Evolutionary conservation across 108 stramenopile species (phyloP), one percentile per base, ranked within the genome.

Genomic region (Schizochytrium sp.): DNA sequence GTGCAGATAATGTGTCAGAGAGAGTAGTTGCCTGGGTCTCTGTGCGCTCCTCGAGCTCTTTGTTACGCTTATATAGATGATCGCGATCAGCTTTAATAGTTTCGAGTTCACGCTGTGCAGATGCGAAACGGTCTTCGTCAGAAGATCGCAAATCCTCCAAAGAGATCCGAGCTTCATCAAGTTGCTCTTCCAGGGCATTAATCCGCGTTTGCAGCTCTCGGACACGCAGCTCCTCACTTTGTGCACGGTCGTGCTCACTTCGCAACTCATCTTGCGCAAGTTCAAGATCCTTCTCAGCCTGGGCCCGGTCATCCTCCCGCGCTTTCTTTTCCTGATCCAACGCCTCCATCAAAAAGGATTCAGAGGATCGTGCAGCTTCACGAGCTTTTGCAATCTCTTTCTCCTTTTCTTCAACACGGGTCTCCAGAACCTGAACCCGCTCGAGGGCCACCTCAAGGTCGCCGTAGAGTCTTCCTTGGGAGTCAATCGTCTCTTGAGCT

Each of bases 1-100:
- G 76, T 53, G 76, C 76, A 49, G 47, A 10, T 0, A 49, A n/a
- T 2, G 76, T 83, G 76, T 49, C 47, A 1, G 47, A 55, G 5
- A 83, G n/a, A 10, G 76, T n/a, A 50, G 76, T 55, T 7, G 76
- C 76, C 28, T 83, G 76, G 2, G n/a, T 83, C 76, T 83, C 50
- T n/a, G 19, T 55, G 17, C 53, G 45, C 3, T 49, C 76, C 76
- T 83, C 76, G 15, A 83, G 53, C 15, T 83, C 53, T 2, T 5
- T 38, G 76, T 19, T 47, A 5, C 53, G 47, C 2, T 83, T n/a
- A 8, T 40, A n/a, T 1, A 17, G 50, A n/a, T 83, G 50, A 42
- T 83, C 76, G 47, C 76, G 47, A 53, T 83, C 76, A 0, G 76
- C 53, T 40, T 83, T 55, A 38, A 83, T 55, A n/a, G 76, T 55